Percentiles rank a stretch among this genome's conserved stretches.
Evolutionary conservation across 176 grass and related monocot species (phyloP).

Genomic region (Eragrostis nindensis): DNA sequence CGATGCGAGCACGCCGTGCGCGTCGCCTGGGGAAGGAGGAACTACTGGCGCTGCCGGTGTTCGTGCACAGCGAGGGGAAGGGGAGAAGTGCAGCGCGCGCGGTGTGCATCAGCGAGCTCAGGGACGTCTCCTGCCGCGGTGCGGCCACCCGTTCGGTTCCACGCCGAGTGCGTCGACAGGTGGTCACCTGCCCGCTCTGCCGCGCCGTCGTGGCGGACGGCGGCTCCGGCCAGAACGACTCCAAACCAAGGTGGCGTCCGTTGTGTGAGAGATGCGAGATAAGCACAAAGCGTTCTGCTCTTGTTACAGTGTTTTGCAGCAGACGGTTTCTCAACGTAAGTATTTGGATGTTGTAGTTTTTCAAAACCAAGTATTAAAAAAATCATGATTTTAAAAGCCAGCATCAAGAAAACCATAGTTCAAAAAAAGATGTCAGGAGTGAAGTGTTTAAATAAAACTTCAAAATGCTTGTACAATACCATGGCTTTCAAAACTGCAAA

Average conservation of each 20-base stretch:
- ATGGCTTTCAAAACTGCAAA: no score
- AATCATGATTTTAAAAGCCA: no score
- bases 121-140: slow-evolving; percentile 51
- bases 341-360: no score
- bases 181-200: slow-evolving; percentile 64
- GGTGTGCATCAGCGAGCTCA: slow-evolving; percentile 64
- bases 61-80: slow-evolving; percentile 44
- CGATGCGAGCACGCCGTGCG: slow-evolving; percentile 32
- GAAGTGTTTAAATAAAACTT: no score
- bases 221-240: not conserved
- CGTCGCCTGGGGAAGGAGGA: slow-evolving; percentile 40
- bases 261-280: not conserved
- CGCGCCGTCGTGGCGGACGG: slow-evolving; percentile 31
- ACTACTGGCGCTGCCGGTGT: slow-evolving; percentile 52
- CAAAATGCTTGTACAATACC: no score
- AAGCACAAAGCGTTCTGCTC: not conserved
- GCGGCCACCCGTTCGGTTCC: slow-evolving; percentile 62
- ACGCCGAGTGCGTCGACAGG: slow-evolving; percentile 58
- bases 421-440: no score
- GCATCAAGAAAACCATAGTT: no score
- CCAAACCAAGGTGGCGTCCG: not conserved
- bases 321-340: not conserved
- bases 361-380: no score
- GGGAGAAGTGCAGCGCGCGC: slow-evolving; percentile 60
- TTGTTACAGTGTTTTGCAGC: not conserved